Conservation (phyloP, 345 rosid species). For the Melastoma malabathricum region DNA sequence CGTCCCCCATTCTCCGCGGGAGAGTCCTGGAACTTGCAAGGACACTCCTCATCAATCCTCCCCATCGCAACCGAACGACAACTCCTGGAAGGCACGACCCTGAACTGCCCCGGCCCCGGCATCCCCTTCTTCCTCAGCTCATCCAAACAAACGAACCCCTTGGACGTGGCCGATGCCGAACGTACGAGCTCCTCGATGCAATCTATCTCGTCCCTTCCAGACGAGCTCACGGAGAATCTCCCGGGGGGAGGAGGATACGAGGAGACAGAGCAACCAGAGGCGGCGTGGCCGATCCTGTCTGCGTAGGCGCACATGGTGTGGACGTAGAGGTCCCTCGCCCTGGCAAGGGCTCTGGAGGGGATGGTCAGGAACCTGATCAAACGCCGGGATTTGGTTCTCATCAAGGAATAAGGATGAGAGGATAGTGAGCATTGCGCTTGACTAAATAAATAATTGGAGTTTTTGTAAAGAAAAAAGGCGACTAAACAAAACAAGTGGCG, state of each 20-base stretch:
- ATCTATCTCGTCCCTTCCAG: constrained; percentile 15
- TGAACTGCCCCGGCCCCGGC: neutral
- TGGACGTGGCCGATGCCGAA: constrained; percentile 33
- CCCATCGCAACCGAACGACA: constrained; percentile 29
- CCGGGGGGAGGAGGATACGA: constrained; percentile 27
- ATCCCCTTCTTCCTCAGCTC: neutral
- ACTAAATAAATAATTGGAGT: too few relatives aligned
- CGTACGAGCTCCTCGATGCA: constrained; percentile 31
- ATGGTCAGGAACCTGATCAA: constrained; percentile 3
- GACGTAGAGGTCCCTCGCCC: constrained; percentile 43
- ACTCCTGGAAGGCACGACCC: constrained; percentile 22
- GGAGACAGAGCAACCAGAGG: constrained; percentile 21
- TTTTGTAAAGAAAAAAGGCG: too few relatives aligned
- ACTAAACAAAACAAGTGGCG: too few relatives aligned
- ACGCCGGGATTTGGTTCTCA: constrained; percentile 3
- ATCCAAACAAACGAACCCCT: constrained; percentile 12
- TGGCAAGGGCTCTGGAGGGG: constrained; percentile 28
- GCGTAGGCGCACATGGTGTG: constrained; percentile 41
- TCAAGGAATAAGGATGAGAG: neutral
- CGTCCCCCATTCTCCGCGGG: neutral
- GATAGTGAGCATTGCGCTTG: too few relatives aligned
- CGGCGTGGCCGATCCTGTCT: constrained; percentile 19
- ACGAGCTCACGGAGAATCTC: constrained; percentile 28
- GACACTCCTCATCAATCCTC: constrained; percentile 61
- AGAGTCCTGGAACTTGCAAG: constrained; percentile 30